These are phyloP conservation scores for Takashimella koratensis DNA, from an alignment of 1,284 basidiomycete genomes.

Conservation along the genomic window DNA sequence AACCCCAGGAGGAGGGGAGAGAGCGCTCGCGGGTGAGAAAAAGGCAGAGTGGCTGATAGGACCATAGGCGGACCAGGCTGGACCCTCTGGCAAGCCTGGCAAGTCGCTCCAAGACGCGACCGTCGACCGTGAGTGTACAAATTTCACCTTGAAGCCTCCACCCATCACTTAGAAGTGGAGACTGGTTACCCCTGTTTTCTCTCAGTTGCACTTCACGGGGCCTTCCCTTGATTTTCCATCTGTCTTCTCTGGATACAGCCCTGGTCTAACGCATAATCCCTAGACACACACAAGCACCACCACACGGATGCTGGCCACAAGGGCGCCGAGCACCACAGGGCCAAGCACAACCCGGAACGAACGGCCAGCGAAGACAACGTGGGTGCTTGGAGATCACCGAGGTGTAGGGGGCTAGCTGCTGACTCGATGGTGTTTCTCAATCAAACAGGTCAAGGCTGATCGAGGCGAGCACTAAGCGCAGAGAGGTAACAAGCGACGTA, in stretches of 20 bases:
- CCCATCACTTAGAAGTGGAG: no score
- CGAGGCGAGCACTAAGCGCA: conserved; percentile 17
- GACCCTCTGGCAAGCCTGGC: conserved; percentile 24
- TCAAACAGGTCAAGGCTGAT: conserved; percentile 23
- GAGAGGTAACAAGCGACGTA: background rate
- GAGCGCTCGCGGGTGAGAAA: no score
- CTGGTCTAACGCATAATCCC: no score
- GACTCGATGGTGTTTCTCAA: background rate
- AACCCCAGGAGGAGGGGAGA: no score
- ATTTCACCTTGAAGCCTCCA: no score
- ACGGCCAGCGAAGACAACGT: conserved; percentile 27
- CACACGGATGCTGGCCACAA: conserved; percentile 14
- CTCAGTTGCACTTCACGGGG: no score
- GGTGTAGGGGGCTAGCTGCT: background rate
- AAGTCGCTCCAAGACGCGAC: conserved; percentile 41
- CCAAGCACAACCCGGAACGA: conserved; percentile 7
- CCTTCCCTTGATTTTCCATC: no score
- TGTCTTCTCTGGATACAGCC: no score
- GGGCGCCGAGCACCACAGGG: conserved; percentile 12
- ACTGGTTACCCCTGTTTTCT: no score
- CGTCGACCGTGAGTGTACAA: conserved; percentile 26
- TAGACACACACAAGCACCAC: conserved; percentile 36
- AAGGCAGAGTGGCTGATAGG: background rate
- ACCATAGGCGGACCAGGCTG: conserved; percentile 33
- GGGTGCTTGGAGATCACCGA: conserved; percentile 5